Conservation (phyloP, 306 rosid genomes). For the Leucaena leucocephala region DNA sequence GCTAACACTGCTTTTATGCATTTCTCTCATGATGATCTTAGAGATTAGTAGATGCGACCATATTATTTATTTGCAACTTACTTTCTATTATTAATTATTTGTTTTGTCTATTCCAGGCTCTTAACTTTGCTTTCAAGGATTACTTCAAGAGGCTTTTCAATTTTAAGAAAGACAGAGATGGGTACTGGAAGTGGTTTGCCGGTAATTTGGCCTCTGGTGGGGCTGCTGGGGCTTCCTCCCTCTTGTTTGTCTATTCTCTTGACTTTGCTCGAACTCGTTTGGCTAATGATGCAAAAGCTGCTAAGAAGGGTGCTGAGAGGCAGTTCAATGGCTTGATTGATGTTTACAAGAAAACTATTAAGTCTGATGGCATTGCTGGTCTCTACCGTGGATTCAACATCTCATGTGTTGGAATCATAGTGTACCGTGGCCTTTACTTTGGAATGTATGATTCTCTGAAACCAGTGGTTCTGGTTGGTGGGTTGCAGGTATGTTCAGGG, state of each 20-base stretch:
- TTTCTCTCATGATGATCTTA: conserved; percentile 15
- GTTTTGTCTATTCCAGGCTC: conserved; percentile 56
- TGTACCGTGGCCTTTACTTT: conserved; percentile 89
- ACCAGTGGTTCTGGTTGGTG: conserved; percentile 78
- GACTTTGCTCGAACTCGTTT: conserved; percentile 87
- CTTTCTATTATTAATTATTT: not conserved
- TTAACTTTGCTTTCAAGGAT: conserved; percentile 93
- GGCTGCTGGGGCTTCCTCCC: conserved; percentile 90
- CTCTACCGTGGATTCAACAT: conserved; percentile 87
- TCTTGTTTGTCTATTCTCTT: conserved; percentile 74
- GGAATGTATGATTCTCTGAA: conserved; percentile 93
- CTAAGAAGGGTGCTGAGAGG: conserved; percentile 86
- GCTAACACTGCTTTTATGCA: not conserved
- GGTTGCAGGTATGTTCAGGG: conserved; percentile 59
- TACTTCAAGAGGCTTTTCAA: conserved; percentile 88
- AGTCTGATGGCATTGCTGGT: conserved; percentile 86
- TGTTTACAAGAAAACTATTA: conserved; percentile 74
- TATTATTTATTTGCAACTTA: not conserved
- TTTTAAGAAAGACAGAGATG: conserved; percentile 84
- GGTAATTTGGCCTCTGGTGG: conserved; percentile 93
- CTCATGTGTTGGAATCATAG: conserved; percentile 83
- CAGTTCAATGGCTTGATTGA: conserved; percentile 86
- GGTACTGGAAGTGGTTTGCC: conserved; percentile 96
- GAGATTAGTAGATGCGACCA: not conserved
- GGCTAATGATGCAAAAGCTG: conserved; percentile 82